Percentiles rank a stretch among this genome's conserved stretches.
These are phyloP conservation scores for Rubia peregrina DNA, from an alignment of 305 asterid species.

Conservation along the genomic window DNA sequence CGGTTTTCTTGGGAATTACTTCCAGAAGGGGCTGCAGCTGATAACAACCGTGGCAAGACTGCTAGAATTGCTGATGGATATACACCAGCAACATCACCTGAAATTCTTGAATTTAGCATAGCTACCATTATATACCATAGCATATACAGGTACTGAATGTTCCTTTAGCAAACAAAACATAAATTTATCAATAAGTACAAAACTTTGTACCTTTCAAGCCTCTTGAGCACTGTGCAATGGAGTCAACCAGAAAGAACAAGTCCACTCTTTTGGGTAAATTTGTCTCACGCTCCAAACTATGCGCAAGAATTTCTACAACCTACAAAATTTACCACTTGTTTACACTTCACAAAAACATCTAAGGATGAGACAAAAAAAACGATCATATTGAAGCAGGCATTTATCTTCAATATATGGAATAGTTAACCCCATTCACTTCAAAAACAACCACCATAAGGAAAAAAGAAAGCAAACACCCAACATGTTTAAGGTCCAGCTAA, in stretches of 20 bases:
- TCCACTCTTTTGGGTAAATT: slow-evolving; percentile 70
- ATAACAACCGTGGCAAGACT: slow-evolving; percentile 60
- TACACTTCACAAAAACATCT: slow-evolving; percentile 15
- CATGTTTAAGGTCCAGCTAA: not conserved
- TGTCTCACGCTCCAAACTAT: slow-evolving; percentile 58
- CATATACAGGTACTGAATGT: not conserved
- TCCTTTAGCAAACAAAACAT: not conserved
- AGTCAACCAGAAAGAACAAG: slow-evolving; percentile 89
- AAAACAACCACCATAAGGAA: not conserved
- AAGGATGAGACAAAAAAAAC: slow-evolving; percentile 2
- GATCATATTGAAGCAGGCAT: not conserved
- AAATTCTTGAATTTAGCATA: slow-evolving; percentile 27
- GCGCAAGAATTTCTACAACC: slow-evolving; percentile 76
- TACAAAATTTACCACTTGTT: slow-evolving; percentile 11
- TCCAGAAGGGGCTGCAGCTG: slow-evolving; percentile 94
- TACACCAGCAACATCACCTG: slow-evolving; percentile 71
- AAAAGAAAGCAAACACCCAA: not conserved
- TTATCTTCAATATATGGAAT: not conserved
- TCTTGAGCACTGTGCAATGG: slow-evolving; percentile 75
- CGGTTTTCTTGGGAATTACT: slow-evolving; percentile 75
- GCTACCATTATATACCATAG: slow-evolving; percentile 8
- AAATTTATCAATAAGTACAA: not conserved
- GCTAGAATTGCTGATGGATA: slow-evolving; percentile 83
- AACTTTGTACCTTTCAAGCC: slow-evolving; percentile 60
- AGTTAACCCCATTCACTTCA: not conserved